These are phyloP conservation scores for Globisporangium mamillatum DNA, from an alignment of 352 stramenopile genomes.

Conservation along the genomic window DNA sequence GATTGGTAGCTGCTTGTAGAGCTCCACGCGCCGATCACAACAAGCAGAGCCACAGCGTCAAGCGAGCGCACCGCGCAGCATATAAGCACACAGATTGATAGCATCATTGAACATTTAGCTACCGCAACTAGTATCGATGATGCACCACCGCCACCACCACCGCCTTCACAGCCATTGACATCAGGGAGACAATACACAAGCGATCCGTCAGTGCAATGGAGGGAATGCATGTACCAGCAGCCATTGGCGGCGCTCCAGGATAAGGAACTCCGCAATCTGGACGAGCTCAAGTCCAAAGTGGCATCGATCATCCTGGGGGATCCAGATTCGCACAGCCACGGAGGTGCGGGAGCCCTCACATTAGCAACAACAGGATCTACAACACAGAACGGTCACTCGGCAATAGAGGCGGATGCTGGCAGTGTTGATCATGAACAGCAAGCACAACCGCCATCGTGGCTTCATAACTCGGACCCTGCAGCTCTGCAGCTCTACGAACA, in stretches of 20 bases:
- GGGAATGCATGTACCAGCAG: conserved; percentile 35
- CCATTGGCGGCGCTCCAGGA: conserved; percentile 17
- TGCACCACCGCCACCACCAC: neutral
- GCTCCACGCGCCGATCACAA: neutral
- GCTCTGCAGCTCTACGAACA: conserved; percentile 34
- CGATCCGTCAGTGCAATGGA: conserved; percentile 1
- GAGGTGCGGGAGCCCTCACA: neutral
- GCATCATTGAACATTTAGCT: conserved; percentile 14
- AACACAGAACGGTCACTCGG: neutral
- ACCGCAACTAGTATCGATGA: neutral
- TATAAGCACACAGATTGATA: conserved; percentile 18
- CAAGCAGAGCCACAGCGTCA: neutral
- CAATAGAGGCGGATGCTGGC: neutral
- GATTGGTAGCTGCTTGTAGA: conserved; percentile 8
- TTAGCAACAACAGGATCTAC: neutral
- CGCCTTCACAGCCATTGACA: too few relatives aligned
- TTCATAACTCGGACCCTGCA: conserved; percentile 28
- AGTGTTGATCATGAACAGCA: conserved; percentile 1
- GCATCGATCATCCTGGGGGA: conserved; percentile 17
- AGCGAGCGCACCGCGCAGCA: conserved; percentile 5
- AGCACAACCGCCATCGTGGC: conserved; percentile 20
- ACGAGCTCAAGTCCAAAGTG: conserved; percentile 23
- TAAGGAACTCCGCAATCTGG: conserved; percentile 23
- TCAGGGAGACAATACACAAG: neutral
- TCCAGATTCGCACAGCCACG: neutral